These are phyloP conservation scores for Trichoderma asperelloides DNA, from an alignment of 495 filamentous ascomycete genomes.

Conservation along the genomic window DNA sequence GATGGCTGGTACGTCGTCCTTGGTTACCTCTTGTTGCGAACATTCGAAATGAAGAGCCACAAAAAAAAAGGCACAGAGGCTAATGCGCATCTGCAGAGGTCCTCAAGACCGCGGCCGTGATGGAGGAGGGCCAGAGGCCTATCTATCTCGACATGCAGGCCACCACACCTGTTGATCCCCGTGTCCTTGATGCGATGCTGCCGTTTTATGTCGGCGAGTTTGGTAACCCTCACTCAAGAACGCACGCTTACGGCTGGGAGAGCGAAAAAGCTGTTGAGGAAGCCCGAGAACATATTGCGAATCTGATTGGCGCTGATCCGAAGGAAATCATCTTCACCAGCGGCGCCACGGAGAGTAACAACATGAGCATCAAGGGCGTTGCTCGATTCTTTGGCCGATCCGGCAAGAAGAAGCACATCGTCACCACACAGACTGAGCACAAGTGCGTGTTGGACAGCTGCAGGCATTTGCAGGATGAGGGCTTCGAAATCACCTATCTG, in stretches of 20 bases:
- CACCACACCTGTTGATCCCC: conserved; percentile 90
- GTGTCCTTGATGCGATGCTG: conserved; percentile 94
- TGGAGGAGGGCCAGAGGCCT: conserved; percentile 89
- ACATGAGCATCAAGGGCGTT: conserved; percentile 98
- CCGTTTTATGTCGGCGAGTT: conserved; percentile 89
- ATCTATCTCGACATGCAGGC: conserved; percentile 99
- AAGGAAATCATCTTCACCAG: conserved; percentile 99
- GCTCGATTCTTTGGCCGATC: conserved; percentile 86
- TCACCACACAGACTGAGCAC: conserved; percentile 95
- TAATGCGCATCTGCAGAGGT: conserved; percentile 43
- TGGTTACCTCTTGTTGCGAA: background rate
- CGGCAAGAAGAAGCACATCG: conserved; percentile 96
- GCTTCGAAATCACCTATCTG: conserved; percentile 91
- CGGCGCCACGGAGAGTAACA: conserved; percentile 96
- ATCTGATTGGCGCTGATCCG: conserved; percentile 82
- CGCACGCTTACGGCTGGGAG: conserved; percentile 98
- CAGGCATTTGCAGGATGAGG: conserved; percentile 91
- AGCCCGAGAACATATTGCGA: conserved; percentile 73
- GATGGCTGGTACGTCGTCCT: conserved; percentile 49
- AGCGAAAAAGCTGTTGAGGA: conserved; percentile 87
- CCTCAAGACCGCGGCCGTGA: conserved; percentile 81
- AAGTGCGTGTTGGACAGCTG: conserved; percentile 98
- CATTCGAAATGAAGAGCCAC: conserved; percentile 2
- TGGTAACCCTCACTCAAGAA: conserved; percentile 94
- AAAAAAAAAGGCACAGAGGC: conserved; percentile 1